Evolutionary conservation across 73 alveolate genomes (phyloP).

Genomic region (Tetrahymena malaccensis): DNA sequence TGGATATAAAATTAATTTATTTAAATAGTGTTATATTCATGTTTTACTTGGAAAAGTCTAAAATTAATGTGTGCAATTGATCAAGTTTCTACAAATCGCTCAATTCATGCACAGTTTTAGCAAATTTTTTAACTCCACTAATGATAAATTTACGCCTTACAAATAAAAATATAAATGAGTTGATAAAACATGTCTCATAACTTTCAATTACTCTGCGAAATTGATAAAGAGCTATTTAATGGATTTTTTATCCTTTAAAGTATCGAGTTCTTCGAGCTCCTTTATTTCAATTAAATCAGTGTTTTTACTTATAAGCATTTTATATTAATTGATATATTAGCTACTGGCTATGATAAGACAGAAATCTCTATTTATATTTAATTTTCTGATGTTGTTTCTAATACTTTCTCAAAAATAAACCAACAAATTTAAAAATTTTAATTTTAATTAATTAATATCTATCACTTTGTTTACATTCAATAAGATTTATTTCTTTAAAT

Average conservation of each 20-base stretch:
- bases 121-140: neutral
- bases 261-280: neutral
- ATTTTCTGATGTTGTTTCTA: neutral
- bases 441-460: too few relatives aligned
- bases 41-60: neutral
- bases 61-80: neutral
- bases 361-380: too few relatives aligned
- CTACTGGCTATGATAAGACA: too few relatives aligned
- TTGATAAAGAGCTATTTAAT: neutral
- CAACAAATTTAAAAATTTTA: neutral
- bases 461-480: neutral
- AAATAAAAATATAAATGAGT: neutral
- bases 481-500: too few relatives aligned
- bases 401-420: neutral
- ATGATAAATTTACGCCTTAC: neutral
- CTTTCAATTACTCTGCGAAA: neutral
- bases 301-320: neutral
- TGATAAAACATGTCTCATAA: too few relatives aligned
- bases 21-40: neutral
- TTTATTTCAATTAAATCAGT: neutral
- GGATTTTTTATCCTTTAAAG: neutral
- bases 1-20: neutral
- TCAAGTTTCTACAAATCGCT: neutral
- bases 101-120: neutral
- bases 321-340: neutral